phyloP scores from a whole-genome alignment of 2,329 filamentous ascomycete genomes.

The Clarireedia monteithiana region DNA sequence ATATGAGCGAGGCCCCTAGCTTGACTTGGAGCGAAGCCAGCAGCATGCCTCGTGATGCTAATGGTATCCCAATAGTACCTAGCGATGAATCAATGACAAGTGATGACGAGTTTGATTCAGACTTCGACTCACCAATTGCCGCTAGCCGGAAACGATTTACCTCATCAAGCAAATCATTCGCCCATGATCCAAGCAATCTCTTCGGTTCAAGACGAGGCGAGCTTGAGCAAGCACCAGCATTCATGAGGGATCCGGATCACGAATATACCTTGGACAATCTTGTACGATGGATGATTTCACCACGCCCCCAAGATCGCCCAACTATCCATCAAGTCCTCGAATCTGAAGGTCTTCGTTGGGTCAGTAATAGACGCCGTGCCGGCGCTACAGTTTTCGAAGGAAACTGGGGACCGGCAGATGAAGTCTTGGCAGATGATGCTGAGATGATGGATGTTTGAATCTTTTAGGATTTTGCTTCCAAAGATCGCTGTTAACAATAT shows the following conservation, averaged over 20 bases:
- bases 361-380: conserved; percentile 66
- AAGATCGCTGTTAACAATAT: conserved; percentile 11
- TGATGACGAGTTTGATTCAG: conserved; percentile 32
- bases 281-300: conserved; percentile 81
- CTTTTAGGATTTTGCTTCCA: conserved; percentile 14
- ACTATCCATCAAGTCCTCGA: conserved; percentile 65
- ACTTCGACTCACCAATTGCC: conserved; percentile 32
- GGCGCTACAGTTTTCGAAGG: conserved; percentile 95
- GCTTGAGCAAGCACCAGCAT: conserved; percentile 62
- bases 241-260: conserved; percentile 76
- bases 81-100: conserved; percentile 30
- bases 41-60: conserved; percentile 64
- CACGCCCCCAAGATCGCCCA: conserved; percentile 66
- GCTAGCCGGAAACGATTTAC: conserved; percentile 24
- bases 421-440: conserved; percentile 32
- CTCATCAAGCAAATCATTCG: conserved; percentile 24
- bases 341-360: conserved; percentile 71
- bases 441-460: conserved; percentile 32
- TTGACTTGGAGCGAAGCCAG: conserved; percentile 74
- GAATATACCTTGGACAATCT: conserved; percentile 72
- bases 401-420: conserved; percentile 78
- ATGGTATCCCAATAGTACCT: conserved; percentile 53
- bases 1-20: conserved; percentile 81
- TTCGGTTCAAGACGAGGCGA: conserved; percentile 41
- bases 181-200: conserved; percentile 29